Percentiles rank a stretch among this genome's conserved stretches.
Evolutionary conservation across 345 rosid genomes (phyloP).

Genomic region (Eucalyptus globulus): DNA sequence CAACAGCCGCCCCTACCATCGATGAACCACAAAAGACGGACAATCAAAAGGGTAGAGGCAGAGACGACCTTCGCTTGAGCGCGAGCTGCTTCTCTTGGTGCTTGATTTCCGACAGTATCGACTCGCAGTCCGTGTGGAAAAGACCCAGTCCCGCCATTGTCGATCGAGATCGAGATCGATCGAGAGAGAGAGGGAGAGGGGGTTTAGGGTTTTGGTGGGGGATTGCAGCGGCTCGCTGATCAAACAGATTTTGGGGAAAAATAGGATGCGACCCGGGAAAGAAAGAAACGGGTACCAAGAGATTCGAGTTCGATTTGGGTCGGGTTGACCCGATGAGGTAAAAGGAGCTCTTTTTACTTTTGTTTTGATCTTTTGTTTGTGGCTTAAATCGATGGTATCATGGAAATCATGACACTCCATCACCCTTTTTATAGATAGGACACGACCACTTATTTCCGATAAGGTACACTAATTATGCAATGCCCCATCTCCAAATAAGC

Average conservation of each 20-base stretch:
- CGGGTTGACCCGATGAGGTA: not conserved
- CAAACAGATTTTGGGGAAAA: not conserved
- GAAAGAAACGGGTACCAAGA: not conserved
- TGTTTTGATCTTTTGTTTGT: not conserved
- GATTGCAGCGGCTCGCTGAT: not conserved
- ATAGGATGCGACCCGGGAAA: not conserved
- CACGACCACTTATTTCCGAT: not conserved
- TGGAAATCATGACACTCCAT: not conserved
- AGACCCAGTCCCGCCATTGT: not conserved
- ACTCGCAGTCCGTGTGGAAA: slow-evolving; percentile 14
- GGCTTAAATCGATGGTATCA: not conserved
- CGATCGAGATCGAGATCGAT: not conserved
- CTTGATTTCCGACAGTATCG: slow-evolving; percentile 33
- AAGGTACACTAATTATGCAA: not conserved
- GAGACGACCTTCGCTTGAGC: slow-evolving; percentile 61
- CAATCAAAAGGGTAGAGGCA: not conserved
- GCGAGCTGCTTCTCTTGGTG: slow-evolving; percentile 29
- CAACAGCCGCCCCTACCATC: not conserved
- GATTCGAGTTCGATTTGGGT: not conserved
- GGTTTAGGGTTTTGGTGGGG: not conserved
- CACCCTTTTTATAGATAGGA: not conserved
- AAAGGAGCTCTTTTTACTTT: not conserved
- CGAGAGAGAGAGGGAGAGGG: not conserved
- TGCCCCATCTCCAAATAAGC: too few relatives aligned
- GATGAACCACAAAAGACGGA: not conserved